These are phyloP conservation scores for Rhizophlyctis rosea DNA, from an alignment of 192 early-diverging fungal genomes.

Conservation along the genomic window DNA sequence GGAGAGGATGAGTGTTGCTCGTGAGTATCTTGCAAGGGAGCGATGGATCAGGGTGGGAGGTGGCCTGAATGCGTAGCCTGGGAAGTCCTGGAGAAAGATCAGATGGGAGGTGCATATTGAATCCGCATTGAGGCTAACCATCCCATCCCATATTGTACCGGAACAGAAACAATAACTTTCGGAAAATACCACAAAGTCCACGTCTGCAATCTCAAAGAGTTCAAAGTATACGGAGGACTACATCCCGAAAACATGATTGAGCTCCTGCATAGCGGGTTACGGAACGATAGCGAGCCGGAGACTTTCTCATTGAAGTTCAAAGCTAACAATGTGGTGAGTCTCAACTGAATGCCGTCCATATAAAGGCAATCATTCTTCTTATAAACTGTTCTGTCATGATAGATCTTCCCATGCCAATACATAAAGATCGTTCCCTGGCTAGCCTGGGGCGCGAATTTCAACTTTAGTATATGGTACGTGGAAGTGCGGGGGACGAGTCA, in stretches of 20 bases:
- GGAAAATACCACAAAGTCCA: slow-evolving; percentile 93
- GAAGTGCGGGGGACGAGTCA: slow-evolving; percentile 79
- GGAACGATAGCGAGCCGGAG: slow-evolving; percentile 75
- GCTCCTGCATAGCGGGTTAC: slow-evolving; percentile 62
- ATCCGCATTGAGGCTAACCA: too few species aligned
- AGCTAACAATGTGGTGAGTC: slow-evolving; percentile 62
- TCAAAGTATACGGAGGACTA: slow-evolving; percentile 91
- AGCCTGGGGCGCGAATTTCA: slow-evolving; percentile 90
- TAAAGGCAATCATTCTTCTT: background rate
- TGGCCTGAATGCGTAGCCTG: too few species aligned
- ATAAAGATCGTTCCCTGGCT: slow-evolving; percentile 90
- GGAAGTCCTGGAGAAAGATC: too few species aligned
- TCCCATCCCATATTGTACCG: too few species aligned
- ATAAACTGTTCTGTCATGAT: background rate
- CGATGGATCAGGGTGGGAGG: too few species aligned
- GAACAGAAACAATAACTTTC: slow-evolving; percentile 84
- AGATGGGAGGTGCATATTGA: too few species aligned
- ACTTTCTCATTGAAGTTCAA: slow-evolving; percentile 80
- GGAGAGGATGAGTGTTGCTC: slow-evolving; percentile 78
- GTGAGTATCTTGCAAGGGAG: too few species aligned
- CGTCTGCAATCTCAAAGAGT: slow-evolving; percentile 96
- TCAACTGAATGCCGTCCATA: background rate
- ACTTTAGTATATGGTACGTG: slow-evolving; percentile 94
- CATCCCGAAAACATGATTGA: slow-evolving; percentile 81
- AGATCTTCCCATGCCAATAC: slow-evolving; percentile 85